These are phyloP conservation scores for Tetrapisispora namnaoensis DNA, from an alignment of 805 yeast species.

Conservation along the genomic window DNA sequence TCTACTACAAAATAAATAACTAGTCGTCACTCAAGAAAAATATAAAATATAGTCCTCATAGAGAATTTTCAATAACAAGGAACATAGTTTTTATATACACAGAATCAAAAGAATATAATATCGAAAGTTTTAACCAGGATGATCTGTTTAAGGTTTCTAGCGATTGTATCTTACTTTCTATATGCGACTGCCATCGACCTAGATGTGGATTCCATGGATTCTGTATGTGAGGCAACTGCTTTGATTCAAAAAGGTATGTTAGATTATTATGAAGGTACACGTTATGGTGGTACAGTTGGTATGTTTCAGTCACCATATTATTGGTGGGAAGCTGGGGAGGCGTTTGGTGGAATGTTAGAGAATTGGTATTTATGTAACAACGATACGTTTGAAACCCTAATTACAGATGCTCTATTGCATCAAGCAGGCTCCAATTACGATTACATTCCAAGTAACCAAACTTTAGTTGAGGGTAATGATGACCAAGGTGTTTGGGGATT, in stretches of 20 bases:
- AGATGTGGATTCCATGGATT: slow-evolving; percentile 33
- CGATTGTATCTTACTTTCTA: background rate
- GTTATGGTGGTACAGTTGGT: slow-evolving; percentile 61
- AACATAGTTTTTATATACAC: too few relatives aligned
- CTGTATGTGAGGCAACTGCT: slow-evolving; percentile 48
- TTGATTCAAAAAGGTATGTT: slow-evolving; percentile 51
- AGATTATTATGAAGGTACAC: slow-evolving; percentile 54
- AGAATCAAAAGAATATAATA: too few relatives aligned
- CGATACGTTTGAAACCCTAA: slow-evolving; percentile 45
- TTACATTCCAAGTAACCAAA: slow-evolving; percentile 53
- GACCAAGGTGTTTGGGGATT: slow-evolving; percentile 67
- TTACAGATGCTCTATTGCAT: slow-evolving; percentile 43
- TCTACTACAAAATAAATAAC: too few relatives aligned
- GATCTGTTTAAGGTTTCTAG: background rate
- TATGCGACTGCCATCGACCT: slow-evolving; percentile 26
- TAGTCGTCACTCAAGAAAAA: too few relatives aligned
- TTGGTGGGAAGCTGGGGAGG: slow-evolving; percentile 92
- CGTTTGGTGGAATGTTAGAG: slow-evolving; percentile 57
- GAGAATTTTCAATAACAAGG: too few relatives aligned
- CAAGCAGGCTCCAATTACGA: slow-evolving; percentile 39
- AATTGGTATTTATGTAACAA: slow-evolving; percentile 63
- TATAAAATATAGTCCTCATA: too few relatives aligned
- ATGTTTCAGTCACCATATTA: slow-evolving; percentile 61
- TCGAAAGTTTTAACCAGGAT: too few relatives aligned
- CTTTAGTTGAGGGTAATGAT: slow-evolving; percentile 63